Evolutionary conservation across 2,329 filamentous ascomycete species (phyloP).

Genomic region (Microdochium paspali): DNA sequence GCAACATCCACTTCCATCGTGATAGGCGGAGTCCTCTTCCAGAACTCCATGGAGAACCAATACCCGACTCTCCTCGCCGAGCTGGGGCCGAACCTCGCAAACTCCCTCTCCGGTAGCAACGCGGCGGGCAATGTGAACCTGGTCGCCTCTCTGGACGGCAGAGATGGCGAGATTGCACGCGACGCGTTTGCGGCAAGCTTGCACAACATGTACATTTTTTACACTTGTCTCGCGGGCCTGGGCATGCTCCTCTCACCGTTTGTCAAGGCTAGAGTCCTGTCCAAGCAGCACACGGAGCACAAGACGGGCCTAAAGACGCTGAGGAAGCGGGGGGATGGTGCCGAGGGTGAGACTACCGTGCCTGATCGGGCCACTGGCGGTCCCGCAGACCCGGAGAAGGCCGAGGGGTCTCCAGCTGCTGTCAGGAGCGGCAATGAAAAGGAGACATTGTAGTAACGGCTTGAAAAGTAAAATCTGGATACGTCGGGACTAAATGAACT

Average conservation of each 20-base stretch:
- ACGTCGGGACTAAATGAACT: too few relatives aligned
- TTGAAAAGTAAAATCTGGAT: too few relatives aligned
- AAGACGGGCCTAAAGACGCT: constrained; percentile 42
- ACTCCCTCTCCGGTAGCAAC: constrained; percentile 36
- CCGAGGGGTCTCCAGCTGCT: too few relatives aligned
- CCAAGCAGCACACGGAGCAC: constrained; percentile 45
- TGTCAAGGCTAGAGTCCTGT: constrained; percentile 38
- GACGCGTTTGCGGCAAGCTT: constrained; percentile 39
- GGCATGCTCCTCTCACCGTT: constrained; percentile 38
- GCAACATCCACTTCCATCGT: constrained; percentile 61
- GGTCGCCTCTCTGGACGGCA: constrained; percentile 32
- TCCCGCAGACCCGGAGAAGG: not conserved
- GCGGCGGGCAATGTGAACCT: constrained; percentile 41
- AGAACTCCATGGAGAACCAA: constrained; percentile 60
- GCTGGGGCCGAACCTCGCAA: constrained; percentile 36
- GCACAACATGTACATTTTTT: constrained; percentile 49
- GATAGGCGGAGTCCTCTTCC: constrained; percentile 69
- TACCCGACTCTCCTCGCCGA: constrained; percentile 33
- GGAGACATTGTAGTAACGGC: too few relatives aligned
- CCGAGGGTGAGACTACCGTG: not conserved
- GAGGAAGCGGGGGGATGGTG: not conserved
- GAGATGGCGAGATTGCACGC: constrained; percentile 23
- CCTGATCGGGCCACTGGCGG: not conserved
- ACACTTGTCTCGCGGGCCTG: constrained; percentile 35
- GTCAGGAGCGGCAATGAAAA: too few relatives aligned